Evolutionary conservation across 2,329 filamentous ascomycete species (phyloP).

Genomic region (Cladophialophora carrionii): DNA sequence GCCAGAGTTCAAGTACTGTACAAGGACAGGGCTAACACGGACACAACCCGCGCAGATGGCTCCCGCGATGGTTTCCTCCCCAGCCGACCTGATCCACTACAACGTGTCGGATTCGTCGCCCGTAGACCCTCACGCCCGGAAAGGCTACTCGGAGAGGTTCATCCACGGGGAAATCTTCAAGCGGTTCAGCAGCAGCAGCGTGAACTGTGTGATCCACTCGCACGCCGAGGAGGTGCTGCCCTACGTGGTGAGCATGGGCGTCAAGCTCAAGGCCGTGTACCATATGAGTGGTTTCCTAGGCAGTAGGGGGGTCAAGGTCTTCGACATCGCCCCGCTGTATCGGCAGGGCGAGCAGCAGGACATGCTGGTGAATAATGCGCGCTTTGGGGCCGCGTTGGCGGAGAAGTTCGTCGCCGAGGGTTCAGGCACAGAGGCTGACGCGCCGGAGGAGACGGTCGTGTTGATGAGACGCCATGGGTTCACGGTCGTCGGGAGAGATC

Average conservation of each 20-base stretch:
- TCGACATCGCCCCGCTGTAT: constrained; percentile 43
- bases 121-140: constrained; percentile 46
- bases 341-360: constrained; percentile 42
- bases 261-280: constrained; percentile 48
- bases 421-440: not conserved
- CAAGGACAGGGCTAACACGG: not conserved
- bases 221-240: constrained; percentile 52
- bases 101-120: constrained; percentile 49
- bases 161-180: constrained; percentile 56
- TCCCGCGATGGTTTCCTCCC: constrained; percentile 53
- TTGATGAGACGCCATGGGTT: constrained; percentile 55
- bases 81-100: constrained; percentile 55
- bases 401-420: constrained; percentile 39
- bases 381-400: constrained; percentile 46
- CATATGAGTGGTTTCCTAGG: constrained; percentile 54
- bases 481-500: constrained; percentile 45
- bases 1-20: too few species aligned
- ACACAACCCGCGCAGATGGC: constrained; percentile 43
- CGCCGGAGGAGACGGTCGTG: constrained; percentile 44
- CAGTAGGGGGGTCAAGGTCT: constrained; percentile 40
- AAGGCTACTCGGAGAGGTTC: constrained; percentile 51
- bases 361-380: constrained; percentile 46
- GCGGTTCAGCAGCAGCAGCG: constrained; percentile 43
- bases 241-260: constrained; percentile 45
- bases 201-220: constrained; percentile 52